Conservation (phyloP, 2,329 filamentous ascomycete species). For the Pyrenophora seminiperda region DNA sequence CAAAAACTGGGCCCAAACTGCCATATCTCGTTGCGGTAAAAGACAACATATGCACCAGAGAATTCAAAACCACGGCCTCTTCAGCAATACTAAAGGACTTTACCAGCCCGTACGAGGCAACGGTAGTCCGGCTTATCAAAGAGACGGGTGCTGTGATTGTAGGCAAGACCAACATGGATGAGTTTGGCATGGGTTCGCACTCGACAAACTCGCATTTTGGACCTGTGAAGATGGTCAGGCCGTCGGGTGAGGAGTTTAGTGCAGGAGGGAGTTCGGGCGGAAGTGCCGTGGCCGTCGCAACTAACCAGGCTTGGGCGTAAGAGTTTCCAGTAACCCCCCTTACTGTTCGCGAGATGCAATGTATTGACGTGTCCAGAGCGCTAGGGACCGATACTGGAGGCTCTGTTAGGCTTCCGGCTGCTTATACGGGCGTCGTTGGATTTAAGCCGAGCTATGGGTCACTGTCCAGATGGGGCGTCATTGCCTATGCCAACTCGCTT, state of each 20-base stretch:
- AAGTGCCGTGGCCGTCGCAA: constrained; percentile 81
- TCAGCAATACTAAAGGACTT: constrained; percentile 73
- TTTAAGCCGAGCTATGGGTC: constrained; percentile 93
- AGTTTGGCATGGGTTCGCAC: constrained; percentile 94
- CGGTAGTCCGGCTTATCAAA: constrained; percentile 72
- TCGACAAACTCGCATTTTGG: constrained; percentile 71
- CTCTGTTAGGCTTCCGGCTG: constrained; percentile 83
- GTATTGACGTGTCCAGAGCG: constrained; percentile 55
- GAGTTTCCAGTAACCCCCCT: constrained; percentile 37
- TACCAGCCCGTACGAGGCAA: constrained; percentile 79
- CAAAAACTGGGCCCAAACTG: no score
- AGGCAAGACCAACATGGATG: constrained; percentile 91
- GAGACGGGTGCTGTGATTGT: constrained; percentile 66
- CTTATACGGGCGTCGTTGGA: constrained; percentile 81
- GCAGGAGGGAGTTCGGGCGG: constrained; percentile 76
- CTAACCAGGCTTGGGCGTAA: constrained; percentile 65
- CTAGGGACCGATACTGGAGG: constrained; percentile 94
- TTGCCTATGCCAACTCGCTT: constrained; percentile 90
- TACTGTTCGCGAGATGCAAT: constrained; percentile 4
- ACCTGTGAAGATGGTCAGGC: constrained; percentile 55
- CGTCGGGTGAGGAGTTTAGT: constrained; percentile 53
- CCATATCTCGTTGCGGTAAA: constrained; percentile 50
- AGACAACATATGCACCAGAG: constrained; percentile 57
- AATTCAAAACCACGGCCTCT: constrained; percentile 73
- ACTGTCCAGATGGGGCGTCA: constrained; percentile 81